Percentiles rank a stretch among this genome's conserved stretches.
phyloP scores from a whole-genome alignment of 2,329 filamentous ascomycete genomes.

The Talaromyces rugulosus region DNA sequence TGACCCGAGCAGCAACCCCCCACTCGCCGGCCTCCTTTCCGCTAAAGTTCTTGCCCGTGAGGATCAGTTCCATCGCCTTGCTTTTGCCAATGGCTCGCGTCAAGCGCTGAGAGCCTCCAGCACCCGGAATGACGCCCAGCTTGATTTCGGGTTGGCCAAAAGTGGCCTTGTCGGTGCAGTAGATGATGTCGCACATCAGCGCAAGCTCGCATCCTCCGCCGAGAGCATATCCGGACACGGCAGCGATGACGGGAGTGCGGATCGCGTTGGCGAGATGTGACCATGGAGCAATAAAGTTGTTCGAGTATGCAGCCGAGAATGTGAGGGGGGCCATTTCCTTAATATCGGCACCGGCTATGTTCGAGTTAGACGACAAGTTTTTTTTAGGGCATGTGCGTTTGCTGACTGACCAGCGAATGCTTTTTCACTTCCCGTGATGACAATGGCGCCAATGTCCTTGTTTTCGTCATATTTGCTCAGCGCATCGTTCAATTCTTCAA shows the following conservation, averaged over 20 bases:
- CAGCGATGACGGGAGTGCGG: constrained; percentile 91
- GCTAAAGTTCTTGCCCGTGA: constrained; percentile 79
- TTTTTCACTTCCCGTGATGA: constrained; percentile 83
- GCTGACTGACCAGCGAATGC: constrained; percentile 65
- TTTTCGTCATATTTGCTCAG: constrained; percentile 67
- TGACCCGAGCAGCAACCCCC: constrained; percentile 82
- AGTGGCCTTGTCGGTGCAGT: constrained; percentile 78
- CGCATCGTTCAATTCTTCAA: constrained; percentile 80
- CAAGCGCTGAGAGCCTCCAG: constrained; percentile 83
- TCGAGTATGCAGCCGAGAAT: constrained; percentile 81
- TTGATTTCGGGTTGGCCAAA: constrained; percentile 98
- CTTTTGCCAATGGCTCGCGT: constrained; percentile 79
- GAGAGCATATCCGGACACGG: constrained; percentile 89
- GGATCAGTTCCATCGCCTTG: constrained; percentile 84
- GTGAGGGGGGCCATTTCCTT: constrained; percentile 96
- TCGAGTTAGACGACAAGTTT: constrained; percentile 8
- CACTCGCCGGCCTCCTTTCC: constrained; percentile 82
- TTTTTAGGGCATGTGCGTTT: not conserved
- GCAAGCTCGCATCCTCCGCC: constrained; percentile 95
- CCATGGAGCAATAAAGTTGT: constrained; percentile 94
- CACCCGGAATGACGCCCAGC: constrained; percentile 86
- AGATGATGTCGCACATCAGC: constrained; percentile 95
- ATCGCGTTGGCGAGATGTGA: constrained; percentile 76
- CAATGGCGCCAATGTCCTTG: constrained; percentile 66
- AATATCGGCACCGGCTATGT: constrained; percentile 82